These are phyloP conservation scores for Auricularia heimuer DNA, from an alignment of 768 basidiomycete species.

Conservation along the genomic window DNA sequence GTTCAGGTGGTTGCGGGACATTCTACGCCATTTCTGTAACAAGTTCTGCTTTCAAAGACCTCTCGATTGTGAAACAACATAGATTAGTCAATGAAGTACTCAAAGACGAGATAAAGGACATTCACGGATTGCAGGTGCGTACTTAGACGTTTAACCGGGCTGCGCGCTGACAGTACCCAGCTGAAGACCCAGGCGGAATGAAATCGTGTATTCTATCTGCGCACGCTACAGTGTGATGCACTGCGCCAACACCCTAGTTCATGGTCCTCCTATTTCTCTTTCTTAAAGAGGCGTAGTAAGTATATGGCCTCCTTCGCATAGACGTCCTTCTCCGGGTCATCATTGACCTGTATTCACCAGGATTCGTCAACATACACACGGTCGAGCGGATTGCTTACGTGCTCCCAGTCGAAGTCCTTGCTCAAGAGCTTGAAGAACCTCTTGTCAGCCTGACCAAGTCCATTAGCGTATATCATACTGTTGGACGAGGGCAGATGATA, in stretches of 20 bases:
- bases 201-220: neutral
- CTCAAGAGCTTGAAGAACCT: conserved; percentile 74
- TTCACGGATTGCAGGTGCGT: conserved; percentile 88
- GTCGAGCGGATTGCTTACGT: conserved; percentile 31
- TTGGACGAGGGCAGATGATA: conserved; percentile 16
- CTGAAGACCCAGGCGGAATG: conserved; percentile 31
- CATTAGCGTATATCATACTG: neutral
- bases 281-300: conserved; percentile 39
- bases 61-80: conserved; percentile 89
- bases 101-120: conserved; percentile 80
- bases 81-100: conserved; percentile 75
- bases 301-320: conserved; percentile 62
- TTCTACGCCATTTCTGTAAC: conserved; percentile 92
- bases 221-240: neutral
- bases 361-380: neutral
- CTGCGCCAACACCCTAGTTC: too few species aligned
- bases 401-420: conserved; percentile 65
- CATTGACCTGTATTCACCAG: conserved; percentile 36
- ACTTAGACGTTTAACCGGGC: neutral
- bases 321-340: conserved; percentile 47
- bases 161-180: conserved; percentile 16
- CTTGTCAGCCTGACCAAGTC: conserved; percentile 60
- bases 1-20: conserved; percentile 85
- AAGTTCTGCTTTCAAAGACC: conserved; percentile 74
- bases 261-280: neutral